Evolutionary conservation across 257 asterid genomes (phyloP), one percentile per base, ranked within the genome.

Genomic region (Salvia hispanica): DNA sequence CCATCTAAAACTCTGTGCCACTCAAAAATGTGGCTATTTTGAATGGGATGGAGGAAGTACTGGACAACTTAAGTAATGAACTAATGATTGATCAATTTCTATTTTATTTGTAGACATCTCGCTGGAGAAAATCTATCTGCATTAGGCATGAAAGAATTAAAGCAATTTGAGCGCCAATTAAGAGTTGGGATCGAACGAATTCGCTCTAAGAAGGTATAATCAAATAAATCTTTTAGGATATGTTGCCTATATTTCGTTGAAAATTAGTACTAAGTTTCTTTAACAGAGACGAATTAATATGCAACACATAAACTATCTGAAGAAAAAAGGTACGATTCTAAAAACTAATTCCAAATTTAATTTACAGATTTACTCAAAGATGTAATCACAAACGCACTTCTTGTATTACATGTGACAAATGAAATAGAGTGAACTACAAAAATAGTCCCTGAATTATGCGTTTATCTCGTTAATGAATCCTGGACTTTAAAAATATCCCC

Each of bases 91-190:
- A 9, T 55, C 10, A 25, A 57, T 72, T 5, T 44, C 1, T 43
- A 12, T 54, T 16, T 54, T 25, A 72, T 75, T 69, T 65, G 34
- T 15, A 85, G 91, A 75, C 82, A 85, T 72, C 71, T 80, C 34
- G 82, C 81, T 71, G 88, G 91, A 67, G 85, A 85, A 71, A 84
- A 83, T 69, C 52, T 85, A 39, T 60, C 74, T 21, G 82, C 56
- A 52, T 72, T 85, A 9, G 88, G 88, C 46, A 72, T 81, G 86
- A 85, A 82, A 77, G 91, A 85, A 53, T 39, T 83, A 78, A 85
- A 85, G 56, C 86, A 80, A 45, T 65, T 85, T 13, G 91, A 83
- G 72, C 84, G 88, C 33, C 91, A 85, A 21, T 7, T 85, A 44
- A 77, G 83, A 63, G 66, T 74, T 45, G 88, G 91, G 37, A 80